Conservation (phyloP, 2,329 filamentous ascomycete genomes). For the Cytospora chrysosperma region DNA sequence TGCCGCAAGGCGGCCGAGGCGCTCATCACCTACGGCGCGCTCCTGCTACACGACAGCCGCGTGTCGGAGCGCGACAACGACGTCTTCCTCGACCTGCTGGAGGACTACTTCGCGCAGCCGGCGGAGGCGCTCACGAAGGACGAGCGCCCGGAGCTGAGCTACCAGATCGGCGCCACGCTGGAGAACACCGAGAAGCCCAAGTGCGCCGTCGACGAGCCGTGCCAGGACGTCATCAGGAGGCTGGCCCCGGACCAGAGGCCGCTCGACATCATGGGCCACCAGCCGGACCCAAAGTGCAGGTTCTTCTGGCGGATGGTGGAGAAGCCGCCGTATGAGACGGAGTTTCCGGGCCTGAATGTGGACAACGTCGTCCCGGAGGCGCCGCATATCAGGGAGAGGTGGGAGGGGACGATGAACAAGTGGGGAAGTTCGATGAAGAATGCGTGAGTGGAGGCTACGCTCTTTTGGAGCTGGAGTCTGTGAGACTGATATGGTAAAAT, state of each 20-base stretch:
- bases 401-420: slow-evolving; percentile 54
- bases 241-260: slow-evolving; percentile 56
- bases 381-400: slow-evolving; percentile 47
- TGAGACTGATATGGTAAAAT: not conserved
- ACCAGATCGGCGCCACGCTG: slow-evolving; percentile 62
- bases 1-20: slow-evolving; percentile 54
- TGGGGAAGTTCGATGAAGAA: slow-evolving; percentile 62
- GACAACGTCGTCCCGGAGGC: slow-evolving; percentile 54
- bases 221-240: slow-evolving; percentile 54
- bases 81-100: slow-evolving; percentile 59
- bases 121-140: slow-evolving; percentile 45
- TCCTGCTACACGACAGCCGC: slow-evolving; percentile 60
- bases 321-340: slow-evolving; percentile 51
- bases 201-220: slow-evolving; percentile 62
- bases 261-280: slow-evolving; percentile 55
- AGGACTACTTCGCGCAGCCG: slow-evolving; percentile 63
- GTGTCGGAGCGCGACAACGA: slow-evolving; percentile 56
- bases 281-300: slow-evolving; percentile 60
- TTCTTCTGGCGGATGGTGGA: slow-evolving; percentile 64
- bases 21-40: slow-evolving; percentile 59
- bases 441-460: slow-evolving; percentile 42
- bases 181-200: slow-evolving; percentile 64
- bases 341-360: slow-evolving; percentile 56
- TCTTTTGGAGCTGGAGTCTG: not conserved
- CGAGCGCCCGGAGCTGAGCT: slow-evolving; percentile 57